phyloP scores from a whole-genome alignment of 345 rosid species.

The Microcos paniculata region DNA sequence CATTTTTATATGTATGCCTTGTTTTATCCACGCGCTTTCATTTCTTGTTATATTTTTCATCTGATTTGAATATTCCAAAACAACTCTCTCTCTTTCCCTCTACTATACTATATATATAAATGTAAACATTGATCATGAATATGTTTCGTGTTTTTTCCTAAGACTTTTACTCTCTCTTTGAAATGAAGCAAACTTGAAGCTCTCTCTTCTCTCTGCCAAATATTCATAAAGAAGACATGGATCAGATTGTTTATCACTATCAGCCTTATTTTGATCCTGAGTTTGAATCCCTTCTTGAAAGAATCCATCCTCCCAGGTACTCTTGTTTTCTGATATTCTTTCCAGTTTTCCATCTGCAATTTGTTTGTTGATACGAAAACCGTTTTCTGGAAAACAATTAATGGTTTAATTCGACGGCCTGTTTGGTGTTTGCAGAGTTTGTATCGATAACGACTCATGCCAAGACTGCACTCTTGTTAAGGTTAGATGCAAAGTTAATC shows the following conservation, averaged over 20 bases:
- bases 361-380: too few relatives aligned
- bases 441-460: constrained; percentile 76
- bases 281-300: constrained; percentile 70
- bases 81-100: background rate
- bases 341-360: too few relatives aligned
- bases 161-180: background rate
- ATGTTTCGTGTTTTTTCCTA: background rate
- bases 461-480: constrained; percentile 81
- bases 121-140: background rate
- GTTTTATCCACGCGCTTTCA: constrained; percentile 7
- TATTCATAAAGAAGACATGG: constrained; percentile 39
- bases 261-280: constrained; percentile 81
- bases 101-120: background rate
- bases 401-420: constrained; percentile 12
- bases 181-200: constrained; percentile 2
- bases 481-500: constrained; percentile 40
- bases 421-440: constrained; percentile 56
- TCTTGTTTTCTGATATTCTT: too few relatives aligned
- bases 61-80: background rate
- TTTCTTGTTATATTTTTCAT: background rate
- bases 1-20: background rate
- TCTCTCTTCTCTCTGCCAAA: background rate
- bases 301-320: constrained; percentile 85
- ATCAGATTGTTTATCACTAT: constrained; percentile 57
- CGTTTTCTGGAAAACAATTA: background rate